Base-by-base conservation (phyloP, 768 basidiomycete species). In the Lyophyllum atratum region DNA sequence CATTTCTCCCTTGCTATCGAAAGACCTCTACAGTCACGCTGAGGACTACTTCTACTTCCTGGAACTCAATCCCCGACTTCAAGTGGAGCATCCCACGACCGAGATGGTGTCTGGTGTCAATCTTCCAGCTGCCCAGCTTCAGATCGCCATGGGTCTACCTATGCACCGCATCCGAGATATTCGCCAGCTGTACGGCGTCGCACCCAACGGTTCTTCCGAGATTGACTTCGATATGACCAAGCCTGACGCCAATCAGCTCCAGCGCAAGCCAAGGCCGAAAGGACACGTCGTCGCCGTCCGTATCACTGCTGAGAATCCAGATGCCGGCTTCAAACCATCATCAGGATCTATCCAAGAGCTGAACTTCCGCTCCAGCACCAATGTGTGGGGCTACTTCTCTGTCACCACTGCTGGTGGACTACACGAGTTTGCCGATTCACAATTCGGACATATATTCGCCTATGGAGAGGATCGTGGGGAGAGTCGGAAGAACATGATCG, bases 81-180 rank as follows among this genome's bases (percentile, higher is more conserved):
- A 99, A 77, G 97, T 99, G 67, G 97, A 99, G 77, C 97, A 99
- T 72, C 97, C 97, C 10, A 99, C 97, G 11, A 99, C 97, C 21
- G 97, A 99, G 74, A 99, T 98, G 93, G 97, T 98, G n/a, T 88
- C 91, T 4, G 97, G 97, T 10, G 96, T 98, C 76, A 97, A 98
- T 73, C 84, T 99, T 50, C 97, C 97, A 24, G 95, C 95, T 54
- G 92, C 97, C 11, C 97, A 99, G 70, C 85, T 98, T 46, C 96
- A 98, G 71, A 80, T 99, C 61, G 93, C 97, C 25, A 99, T 99
- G 97, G 97, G 97, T 76, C 82, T 98, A 55, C 95, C 97, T 43
- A 81, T 99, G 49, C 92, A 97, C 72, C 87, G 93, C 55, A 97
- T 98, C 64, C 87, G 93, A 21, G 92, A 98, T 68, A 99, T 99